A percentile compares a stretch with the other conserved stretches of the same genome.
Conservation (phyloP, 2,329 filamentous ascomycete genomes). For the Rhytidhysteron rufulum region DNA sequence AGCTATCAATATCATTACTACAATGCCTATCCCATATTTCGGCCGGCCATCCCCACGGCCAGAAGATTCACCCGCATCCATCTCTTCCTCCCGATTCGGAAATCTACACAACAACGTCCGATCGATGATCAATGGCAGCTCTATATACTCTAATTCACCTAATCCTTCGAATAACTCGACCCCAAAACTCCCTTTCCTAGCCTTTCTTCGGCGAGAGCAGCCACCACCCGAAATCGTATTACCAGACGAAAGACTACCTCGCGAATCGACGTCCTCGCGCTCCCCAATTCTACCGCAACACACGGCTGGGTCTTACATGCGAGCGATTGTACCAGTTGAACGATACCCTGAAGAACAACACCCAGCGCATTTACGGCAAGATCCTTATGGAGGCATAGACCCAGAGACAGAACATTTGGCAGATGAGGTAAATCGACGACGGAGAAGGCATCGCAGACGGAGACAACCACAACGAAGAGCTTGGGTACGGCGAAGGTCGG, state of each 20-base stretch:
- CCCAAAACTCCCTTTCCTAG: slow-evolving; percentile 30
- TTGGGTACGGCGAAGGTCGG: slow-evolving; percentile 25
- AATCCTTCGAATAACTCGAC: slow-evolving; percentile 22
- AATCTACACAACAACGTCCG: slow-evolving; percentile 19
- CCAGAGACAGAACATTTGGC: slow-evolving; percentile 50
- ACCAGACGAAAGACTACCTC: slow-evolving; percentile 16
- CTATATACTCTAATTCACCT: slow-evolving; percentile 34
- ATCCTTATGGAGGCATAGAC: slow-evolving; percentile 40
- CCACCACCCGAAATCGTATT: slow-evolving; percentile 17
- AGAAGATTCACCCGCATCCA: slow-evolving; percentile 19
- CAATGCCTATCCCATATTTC: slow-evolving; percentile 31
- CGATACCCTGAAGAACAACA: slow-evolving; percentile 20
- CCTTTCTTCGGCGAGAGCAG: slow-evolving; percentile 27
- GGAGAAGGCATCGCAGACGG: slow-evolving; percentile 34
- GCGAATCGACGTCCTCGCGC: slow-evolving; percentile 22
- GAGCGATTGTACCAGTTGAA: slow-evolving; percentile 22
- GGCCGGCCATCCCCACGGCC: slow-evolving; percentile 28
- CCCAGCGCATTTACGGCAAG: slow-evolving; percentile 27
- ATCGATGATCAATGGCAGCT: slow-evolving; percentile 32
- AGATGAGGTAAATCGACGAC: slow-evolving; percentile 39
- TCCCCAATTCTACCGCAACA: slow-evolving; percentile 30
- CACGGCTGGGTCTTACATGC: slow-evolving; percentile 32
- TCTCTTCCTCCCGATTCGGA: slow-evolving; percentile 16
- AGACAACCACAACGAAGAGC: slow-evolving; percentile 18
- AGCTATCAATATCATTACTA: too few species aligned